Evolutionary conservation across 371 early-diverging fungal species (phyloP).

Genomic region (Rhizomucor pusillus): DNA sequence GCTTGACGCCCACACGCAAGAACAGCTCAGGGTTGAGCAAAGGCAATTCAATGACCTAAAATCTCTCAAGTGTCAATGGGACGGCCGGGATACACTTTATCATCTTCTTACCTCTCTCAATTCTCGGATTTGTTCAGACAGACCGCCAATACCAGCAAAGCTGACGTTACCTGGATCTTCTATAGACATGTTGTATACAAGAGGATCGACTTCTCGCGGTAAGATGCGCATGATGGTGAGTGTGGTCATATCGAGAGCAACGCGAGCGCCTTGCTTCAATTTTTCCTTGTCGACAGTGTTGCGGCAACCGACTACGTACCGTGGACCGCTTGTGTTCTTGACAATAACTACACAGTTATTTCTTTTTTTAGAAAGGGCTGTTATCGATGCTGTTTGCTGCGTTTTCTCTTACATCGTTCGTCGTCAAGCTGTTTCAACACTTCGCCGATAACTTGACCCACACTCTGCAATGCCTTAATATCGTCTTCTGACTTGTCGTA

Average conservation of each 20-base stretch:
- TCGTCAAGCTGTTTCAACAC: constrained; percentile 98
- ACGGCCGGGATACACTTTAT: neutral
- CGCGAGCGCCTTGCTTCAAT: constrained; percentile 94
- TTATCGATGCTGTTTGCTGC: neutral
- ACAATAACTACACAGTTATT: constrained; percentile 81
- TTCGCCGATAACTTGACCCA: constrained; percentile 99
- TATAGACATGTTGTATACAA: constrained; percentile 98
- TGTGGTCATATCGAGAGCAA: constrained; percentile 99
- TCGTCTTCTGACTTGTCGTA: constrained; percentile 98
- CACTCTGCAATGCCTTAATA: constrained; percentile 97
- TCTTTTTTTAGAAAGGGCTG: neutral
- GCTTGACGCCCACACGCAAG: constrained; percentile 96
- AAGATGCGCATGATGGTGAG: constrained; percentile 99
- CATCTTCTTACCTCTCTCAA: constrained; percentile 80
- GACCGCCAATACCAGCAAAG: constrained; percentile 98
- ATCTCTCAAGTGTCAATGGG: neutral
- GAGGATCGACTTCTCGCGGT: constrained; percentile 99
- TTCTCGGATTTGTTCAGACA: constrained; percentile 97
- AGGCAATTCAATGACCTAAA: constrained; percentile 95
- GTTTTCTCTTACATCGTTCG: constrained; percentile 80
- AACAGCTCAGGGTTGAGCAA: constrained; percentile 99
- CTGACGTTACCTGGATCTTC: constrained; percentile 96
- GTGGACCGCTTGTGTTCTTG: constrained; percentile 97
- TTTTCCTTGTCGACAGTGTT: constrained; percentile 92
- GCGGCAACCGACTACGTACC: constrained; percentile 99